Evolutionary conservation across 23 red algal species (phyloP), one percentile per base, ranked within the genome.

Genomic region (Gracilaria gracilis): DNA sequence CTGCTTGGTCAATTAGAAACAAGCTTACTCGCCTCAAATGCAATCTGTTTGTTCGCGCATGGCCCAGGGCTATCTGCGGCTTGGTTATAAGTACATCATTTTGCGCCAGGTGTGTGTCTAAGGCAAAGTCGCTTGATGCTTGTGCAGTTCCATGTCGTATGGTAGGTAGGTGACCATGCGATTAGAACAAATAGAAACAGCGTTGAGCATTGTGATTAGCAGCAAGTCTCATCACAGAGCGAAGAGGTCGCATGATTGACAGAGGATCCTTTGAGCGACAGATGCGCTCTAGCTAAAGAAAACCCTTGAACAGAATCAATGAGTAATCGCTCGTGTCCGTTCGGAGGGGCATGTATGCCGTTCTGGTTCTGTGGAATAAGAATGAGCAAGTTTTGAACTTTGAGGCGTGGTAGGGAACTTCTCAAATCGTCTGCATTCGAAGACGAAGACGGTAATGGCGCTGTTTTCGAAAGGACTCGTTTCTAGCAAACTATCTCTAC

Each of bases 401-500:
- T 37, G 8, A 75, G 69, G 4, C 69, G 34, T 75, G 11, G 37
- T 16, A 75, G 33, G 7, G 69, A 75, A 46, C 69, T 75, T 48
- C n/a, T 75, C 36, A 75, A 40, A n/a, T n/a, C 69, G 38, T 75
- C 37, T 17, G 40, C 27, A 48, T 75, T 37, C 17, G 69, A 40
- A 75, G 69, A 48, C 23, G 29, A 27, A 46, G 40, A 75, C 36
- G 69, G 36, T 8, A 48, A 11, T 13, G 69, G 69, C 1, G 69
- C 69, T 75, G 37, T 75, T 48, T 75, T 40, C 40, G 69, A 48
- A 46, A 4, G 2, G 17, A 21, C 69, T 46, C 40, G 38, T 46
- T 46, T 75, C 40, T 48, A 35, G 36, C 37, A 40, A n/a, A 75
- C 69, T 75, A 75, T 75, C 29, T 75, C 69, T 75, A 75, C 40